Conservation (phyloP, 1,284 basidiomycete genomes). For the Pterulicium gracile region DNA sequence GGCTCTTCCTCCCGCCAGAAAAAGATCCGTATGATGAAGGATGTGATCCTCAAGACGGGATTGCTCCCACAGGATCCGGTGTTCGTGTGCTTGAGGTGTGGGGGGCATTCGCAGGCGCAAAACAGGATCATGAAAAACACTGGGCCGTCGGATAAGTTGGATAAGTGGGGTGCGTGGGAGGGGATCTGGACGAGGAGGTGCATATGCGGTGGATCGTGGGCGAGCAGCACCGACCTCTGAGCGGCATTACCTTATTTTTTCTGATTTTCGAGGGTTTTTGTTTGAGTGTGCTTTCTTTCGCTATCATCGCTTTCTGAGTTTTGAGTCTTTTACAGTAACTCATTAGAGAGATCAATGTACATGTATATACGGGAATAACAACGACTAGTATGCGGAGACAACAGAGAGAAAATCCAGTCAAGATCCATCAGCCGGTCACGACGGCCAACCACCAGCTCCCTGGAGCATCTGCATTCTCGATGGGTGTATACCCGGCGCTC, state of each 20-base stretch:
- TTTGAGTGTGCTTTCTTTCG: too few species aligned
- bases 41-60: slow-evolving; percentile 50
- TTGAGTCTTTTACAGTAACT: neutral
- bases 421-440: slow-evolving; percentile 8
- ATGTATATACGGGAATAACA: neutral
- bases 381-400: neutral
- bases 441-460: slow-evolving; percentile 25
- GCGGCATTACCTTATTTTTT: too few species aligned
- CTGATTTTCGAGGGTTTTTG: too few species aligned
- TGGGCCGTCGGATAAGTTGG: slow-evolving; percentile 25
- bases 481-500: slow-evolving; percentile 50
- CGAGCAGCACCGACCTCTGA: too few species aligned
- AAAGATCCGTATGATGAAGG: slow-evolving; percentile 37
- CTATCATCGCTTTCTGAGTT: too few species aligned
- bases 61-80: slow-evolving; percentile 26
- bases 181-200: slow-evolving; percentile 45
- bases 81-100: slow-evolving; percentile 49
- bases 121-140: slow-evolving; percentile 19
- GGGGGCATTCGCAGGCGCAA: slow-evolving; percentile 37
- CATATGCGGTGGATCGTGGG: slow-evolving; percentile 64
- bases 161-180: slow-evolving; percentile 53
- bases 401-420: neutral
- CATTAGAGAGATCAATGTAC: neutral
- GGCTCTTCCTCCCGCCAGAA: slow-evolving; percentile 12
- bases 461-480: slow-evolving; percentile 53